Conservation (phyloP, 768 basidiomycete genomes). For the Panaeolus papilionaceus region DNA sequence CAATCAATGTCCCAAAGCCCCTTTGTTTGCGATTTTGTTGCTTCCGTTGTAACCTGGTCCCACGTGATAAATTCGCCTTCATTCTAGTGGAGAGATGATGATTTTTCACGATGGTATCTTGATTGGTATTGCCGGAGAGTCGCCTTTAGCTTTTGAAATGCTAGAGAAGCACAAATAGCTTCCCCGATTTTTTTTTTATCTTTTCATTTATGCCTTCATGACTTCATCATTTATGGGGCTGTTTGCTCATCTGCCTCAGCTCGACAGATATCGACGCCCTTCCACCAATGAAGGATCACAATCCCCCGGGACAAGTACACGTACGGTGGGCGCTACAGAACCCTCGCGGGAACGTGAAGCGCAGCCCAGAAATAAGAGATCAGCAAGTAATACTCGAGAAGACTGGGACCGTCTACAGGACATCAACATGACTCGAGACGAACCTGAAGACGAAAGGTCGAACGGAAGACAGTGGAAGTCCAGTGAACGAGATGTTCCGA, state of each 20-base stretch:
- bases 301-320: conserved; percentile 20
- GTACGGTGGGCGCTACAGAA: neutral
- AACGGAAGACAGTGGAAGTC: conserved; percentile 16
- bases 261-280: conserved; percentile 56
- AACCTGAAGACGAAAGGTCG: neutral
- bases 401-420: neutral
- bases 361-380: neutral
- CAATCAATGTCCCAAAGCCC: neutral
- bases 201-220: conserved; percentile 15
- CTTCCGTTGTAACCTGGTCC: conserved; percentile 2
- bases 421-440: neutral
- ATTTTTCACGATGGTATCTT: conserved; percentile 17
- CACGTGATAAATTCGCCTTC: conserved; percentile 1
- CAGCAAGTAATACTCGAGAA: neutral
- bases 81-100: neutral
- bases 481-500: conserved; percentile 36
- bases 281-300: conserved; percentile 35
- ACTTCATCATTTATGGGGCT: neutral
- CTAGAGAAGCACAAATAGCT: neutral
- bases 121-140: conserved; percentile 1
- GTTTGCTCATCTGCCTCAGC: conserved; percentile 34
- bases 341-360: neutral
- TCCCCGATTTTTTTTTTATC: conserved; percentile 19
- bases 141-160: conserved; percentile 13
- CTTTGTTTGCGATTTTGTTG: neutral